Conservation (phyloP, 2,329 filamentous ascomycete genomes). For the Scolecobasidium constrictum region DNA sequence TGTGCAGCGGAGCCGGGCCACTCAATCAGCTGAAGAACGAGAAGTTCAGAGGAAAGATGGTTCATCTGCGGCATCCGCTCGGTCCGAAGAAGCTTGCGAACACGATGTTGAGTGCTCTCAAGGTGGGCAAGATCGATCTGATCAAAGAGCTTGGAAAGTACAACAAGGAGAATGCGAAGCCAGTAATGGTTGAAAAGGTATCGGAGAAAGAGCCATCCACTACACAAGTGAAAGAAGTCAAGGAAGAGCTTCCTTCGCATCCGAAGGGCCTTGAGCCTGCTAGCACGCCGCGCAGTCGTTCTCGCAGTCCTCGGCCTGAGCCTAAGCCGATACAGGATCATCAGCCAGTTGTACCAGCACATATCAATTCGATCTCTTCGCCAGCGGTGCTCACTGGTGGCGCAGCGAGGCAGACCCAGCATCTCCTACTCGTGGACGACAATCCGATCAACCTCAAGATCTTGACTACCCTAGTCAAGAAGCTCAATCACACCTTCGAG, state of each 20-base stretch:
- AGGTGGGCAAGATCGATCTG: background rate
- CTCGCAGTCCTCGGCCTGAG: background rate
- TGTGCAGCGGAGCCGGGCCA: background rate
- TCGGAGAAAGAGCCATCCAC: background rate
- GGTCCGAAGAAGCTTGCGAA: constrained; percentile 1
- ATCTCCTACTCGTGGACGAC: constrained; percentile 27
- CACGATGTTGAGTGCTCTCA: background rate
- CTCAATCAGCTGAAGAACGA: background rate
- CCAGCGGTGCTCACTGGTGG: background rate
- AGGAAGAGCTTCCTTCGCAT: background rate
- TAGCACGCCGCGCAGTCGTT: background rate
- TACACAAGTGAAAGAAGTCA: background rate
- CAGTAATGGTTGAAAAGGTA: background rate
- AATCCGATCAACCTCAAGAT: constrained; percentile 29
- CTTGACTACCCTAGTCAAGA: constrained; percentile 24
- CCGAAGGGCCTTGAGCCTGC: background rate
- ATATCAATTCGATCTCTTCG: background rate
- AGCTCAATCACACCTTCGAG: constrained; percentile 18
- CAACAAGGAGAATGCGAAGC: background rate
- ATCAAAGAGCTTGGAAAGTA: background rate
- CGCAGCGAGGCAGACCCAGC: background rate
- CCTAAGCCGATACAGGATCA: background rate
- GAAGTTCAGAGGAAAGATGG: background rate
- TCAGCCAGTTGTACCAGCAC: background rate
- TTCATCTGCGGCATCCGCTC: constrained; percentile 2